Conservation (phyloP, 331 rosid genomes). For the Pyrus hybrid region DNA sequence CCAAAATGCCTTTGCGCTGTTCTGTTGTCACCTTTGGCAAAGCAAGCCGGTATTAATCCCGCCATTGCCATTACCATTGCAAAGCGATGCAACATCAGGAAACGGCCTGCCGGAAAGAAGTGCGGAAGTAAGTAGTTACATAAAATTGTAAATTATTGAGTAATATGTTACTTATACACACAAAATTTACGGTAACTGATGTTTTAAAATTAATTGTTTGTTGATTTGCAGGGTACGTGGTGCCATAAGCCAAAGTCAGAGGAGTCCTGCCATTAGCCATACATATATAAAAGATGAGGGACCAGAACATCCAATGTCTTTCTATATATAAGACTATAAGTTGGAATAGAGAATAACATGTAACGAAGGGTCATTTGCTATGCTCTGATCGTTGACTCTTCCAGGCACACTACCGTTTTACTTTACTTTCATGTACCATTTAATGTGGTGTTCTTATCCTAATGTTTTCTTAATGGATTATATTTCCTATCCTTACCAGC, state of each 20-base stretch:
- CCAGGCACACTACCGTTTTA: neutral
- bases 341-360: neutral
- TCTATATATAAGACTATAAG: neutral
- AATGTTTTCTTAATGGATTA: neutral
- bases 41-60: constrained; percentile 64
- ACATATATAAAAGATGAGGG: too few species aligned
- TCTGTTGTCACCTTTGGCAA: constrained; percentile 72
- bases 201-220: neutral
- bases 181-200: neutral
- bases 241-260: constrained; percentile 26
- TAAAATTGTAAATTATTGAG: too few species aligned
- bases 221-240: constrained; percentile 25
- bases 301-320: neutral
- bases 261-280: neutral
- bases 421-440: neutral
- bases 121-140: constrained; percentile 66
- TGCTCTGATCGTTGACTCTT: neutral
- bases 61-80: constrained; percentile 73
- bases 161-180: too few species aligned
- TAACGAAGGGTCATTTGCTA: neutral
- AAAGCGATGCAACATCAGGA: constrained; percentile 76
- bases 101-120: constrained; percentile 80
- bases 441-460: neutral
- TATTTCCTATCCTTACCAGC: neutral
- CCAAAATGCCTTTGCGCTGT: constrained; percentile 84